Conservation (phyloP, 257 asterid species). For the Buddleja alternifolia region DNA sequence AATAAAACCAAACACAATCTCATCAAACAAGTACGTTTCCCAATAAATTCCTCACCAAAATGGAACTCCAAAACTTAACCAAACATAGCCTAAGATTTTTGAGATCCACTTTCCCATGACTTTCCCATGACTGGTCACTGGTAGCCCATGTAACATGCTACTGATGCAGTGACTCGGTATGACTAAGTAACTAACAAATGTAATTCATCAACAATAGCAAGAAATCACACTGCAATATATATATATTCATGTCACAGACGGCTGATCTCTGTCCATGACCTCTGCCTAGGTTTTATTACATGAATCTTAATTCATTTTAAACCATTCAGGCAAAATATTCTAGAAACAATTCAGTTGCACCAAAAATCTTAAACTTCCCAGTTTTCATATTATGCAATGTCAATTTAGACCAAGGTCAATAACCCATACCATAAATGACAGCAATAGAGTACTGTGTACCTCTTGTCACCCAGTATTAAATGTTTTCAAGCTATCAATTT, state of each 20-base stretch:
- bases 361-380: not conserved
- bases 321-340: not conserved
- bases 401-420: not conserved
- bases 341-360: not conserved
- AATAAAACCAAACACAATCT: too few species aligned
- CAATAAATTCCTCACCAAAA: too few species aligned
- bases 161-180: not conserved
- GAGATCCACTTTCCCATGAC: too few species aligned
- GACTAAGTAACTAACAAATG: not conserved
- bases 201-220: not conserved
- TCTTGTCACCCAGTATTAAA: not conserved
- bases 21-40: too few species aligned
- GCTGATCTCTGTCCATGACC: not conserved
- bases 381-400: not conserved
- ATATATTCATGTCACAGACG: not conserved
- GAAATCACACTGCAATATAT: too few species aligned
- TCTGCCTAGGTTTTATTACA: not conserved
- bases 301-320: not conserved
- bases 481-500: not conserved
- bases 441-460: not conserved
- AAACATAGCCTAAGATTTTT: too few species aligned
- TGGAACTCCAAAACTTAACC: too few species aligned
- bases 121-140: not conserved
- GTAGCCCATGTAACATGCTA: not conserved
- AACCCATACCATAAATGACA: not conserved